Evolutionary conservation across 2,329 filamentous ascomycete genomes (phyloP).

Genomic region (Trichoderma oligosporum): DNA sequence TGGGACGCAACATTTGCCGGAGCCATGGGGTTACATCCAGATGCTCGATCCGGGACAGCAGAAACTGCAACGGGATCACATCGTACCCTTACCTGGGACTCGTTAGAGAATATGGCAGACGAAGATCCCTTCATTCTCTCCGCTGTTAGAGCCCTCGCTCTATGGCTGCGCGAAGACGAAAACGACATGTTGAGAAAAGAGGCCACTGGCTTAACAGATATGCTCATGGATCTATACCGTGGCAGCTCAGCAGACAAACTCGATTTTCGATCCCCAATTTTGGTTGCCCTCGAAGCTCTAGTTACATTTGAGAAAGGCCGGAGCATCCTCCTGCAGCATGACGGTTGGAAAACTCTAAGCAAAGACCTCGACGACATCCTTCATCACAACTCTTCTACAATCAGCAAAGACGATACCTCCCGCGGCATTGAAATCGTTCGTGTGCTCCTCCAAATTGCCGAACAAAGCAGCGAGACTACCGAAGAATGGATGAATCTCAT

Average conservation of each 20-base stretch:
- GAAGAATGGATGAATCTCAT: conserved; percentile 58
- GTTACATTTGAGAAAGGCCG: conserved; percentile 46
- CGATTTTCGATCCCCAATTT: conserved; percentile 55
- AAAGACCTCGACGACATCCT: conserved; percentile 48
- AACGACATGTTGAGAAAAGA: conserved; percentile 55
- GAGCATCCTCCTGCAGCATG: conserved; percentile 45
- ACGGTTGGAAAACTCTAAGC: conserved; percentile 53
- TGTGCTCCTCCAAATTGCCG: conserved; percentile 50
- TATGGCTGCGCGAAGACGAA: conserved; percentile 69
- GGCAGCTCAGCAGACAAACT: conserved; percentile 34
- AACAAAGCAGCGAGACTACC: conserved; percentile 43
- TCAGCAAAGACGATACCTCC: conserved; percentile 32
- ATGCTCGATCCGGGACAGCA: conserved; percentile 45
- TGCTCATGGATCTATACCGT: conserved; percentile 61
- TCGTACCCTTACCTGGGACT: conserved; percentile 57
- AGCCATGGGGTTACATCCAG: conserved; percentile 57
- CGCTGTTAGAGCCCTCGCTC: conserved; percentile 53
- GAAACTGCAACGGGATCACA: conserved; percentile 44
- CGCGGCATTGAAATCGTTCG: conserved; percentile 55
- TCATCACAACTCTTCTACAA: conserved; percentile 27
- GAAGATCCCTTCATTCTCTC: conserved; percentile 59
- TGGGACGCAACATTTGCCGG: conserved; percentile 65
- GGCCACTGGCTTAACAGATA: conserved; percentile 56
- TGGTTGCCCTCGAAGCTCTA: conserved; percentile 59
- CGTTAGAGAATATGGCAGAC: conserved; percentile 44